These are phyloP conservation scores for Chytriomyces hyalinus DNA, from an alignment of 192 early-diverging fungal genomes.

Conservation along the genomic window DNA sequence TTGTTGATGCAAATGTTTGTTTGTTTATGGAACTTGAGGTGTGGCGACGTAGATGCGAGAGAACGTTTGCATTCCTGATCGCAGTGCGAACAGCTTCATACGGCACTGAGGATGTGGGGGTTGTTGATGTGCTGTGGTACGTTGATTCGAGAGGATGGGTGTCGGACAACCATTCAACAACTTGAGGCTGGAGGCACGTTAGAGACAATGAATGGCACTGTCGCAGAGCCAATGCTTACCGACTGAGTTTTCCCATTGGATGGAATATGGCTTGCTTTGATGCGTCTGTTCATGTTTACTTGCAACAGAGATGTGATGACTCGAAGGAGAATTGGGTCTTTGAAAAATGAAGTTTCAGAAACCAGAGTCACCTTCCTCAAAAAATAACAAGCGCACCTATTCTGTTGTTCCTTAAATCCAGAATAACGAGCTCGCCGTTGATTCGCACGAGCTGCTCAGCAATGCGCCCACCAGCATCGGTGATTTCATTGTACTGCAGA, in stretches of 20 bases:
- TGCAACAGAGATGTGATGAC: conserved; percentile 21
- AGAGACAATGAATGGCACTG: neutral
- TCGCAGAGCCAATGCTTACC: neutral
- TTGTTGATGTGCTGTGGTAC: conserved; percentile 35
- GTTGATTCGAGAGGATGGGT: conserved; percentile 26
- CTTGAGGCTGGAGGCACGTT: neutral
- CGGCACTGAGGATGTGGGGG: conserved; percentile 12
- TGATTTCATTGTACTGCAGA: conserved; percentile 45
- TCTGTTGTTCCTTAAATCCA: conserved; percentile 46
- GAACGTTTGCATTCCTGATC: conserved; percentile 14
- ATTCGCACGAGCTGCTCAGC: conserved; percentile 43
- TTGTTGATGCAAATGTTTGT: conserved; percentile 25
- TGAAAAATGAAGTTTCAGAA: neutral
- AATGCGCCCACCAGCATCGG: conserved; percentile 40
- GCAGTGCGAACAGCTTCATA: conserved; percentile 26
- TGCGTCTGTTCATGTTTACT: conserved; percentile 21
- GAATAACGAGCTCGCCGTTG: conserved; percentile 44
- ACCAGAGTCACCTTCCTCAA: neutral
- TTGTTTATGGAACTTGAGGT: conserved; percentile 37
- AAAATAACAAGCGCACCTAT: conserved; percentile 16
- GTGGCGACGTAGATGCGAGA: conserved; percentile 18
- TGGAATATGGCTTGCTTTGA: conserved; percentile 7
- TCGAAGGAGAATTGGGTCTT: conserved; percentile 27
- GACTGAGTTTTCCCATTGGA: neutral
- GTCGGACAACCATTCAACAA: conserved; percentile 8